phyloP scores from a whole-genome alignment of 768 basidiomycete genomes.

The Lyophyllum semitale region DNA sequence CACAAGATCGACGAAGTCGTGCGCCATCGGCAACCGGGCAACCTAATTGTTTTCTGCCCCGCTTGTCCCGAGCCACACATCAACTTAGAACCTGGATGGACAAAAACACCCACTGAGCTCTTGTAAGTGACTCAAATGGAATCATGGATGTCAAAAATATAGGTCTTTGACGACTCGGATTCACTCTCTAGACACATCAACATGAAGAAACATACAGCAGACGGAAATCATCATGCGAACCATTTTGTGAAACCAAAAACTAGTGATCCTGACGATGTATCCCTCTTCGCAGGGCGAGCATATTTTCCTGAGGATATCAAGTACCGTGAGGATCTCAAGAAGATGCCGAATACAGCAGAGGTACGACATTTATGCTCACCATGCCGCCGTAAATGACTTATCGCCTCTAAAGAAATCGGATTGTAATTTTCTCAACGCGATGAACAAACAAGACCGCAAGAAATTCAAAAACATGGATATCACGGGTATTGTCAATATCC shows the following conservation, averaged over 20 bases:
- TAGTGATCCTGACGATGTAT: background rate
- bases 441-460: background rate
- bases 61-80: no score
- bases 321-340: background rate
- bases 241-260: background rate
- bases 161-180: no score
- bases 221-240: background rate
- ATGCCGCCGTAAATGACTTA: background rate
- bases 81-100: no score
- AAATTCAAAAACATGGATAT: background rate
- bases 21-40: no score
- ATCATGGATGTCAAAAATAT: no score
- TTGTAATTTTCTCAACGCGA: background rate
- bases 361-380: no score
- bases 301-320: background rate
- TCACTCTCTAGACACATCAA: conserved; percentile 4
- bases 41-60: no score
- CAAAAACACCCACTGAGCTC: no score
- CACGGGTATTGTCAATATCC: background rate
- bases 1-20: background rate
- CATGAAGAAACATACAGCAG: background rate
- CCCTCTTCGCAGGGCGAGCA: background rate
- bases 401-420: background rate
- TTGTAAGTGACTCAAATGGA: no score
- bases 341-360: no score